Percentiles rank a stretch among this genome's conserved stretches.
These are phyloP conservation scores for Pseudocercospora cruenta DNA, from an alignment of 2,329 filamentous ascomycete genomes.

Conservation along the genomic window DNA sequence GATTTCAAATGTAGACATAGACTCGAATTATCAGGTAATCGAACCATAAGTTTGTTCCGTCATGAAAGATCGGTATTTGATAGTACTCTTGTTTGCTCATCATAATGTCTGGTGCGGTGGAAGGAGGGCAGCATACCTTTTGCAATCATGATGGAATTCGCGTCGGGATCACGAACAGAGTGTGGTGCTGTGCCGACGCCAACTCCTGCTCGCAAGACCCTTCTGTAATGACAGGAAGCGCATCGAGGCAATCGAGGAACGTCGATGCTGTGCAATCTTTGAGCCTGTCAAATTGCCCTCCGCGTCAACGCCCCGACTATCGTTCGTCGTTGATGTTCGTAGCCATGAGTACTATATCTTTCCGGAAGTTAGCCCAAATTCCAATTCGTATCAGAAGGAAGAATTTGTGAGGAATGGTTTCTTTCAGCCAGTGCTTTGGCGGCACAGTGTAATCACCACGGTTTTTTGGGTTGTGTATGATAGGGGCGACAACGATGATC, in stretches of 20 bases:
- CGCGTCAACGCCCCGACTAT: neutral
- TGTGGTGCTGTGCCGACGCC: neutral
- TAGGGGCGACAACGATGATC: slow-evolving; percentile 66
- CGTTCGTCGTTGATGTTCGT: neutral
- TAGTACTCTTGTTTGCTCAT: slow-evolving; percentile 54
- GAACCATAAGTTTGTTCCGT: slow-evolving; percentile 50
- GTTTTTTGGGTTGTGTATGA: slow-evolving; percentile 49
- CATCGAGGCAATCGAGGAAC: neutral
- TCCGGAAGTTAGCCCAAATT: slow-evolving; percentile 19
- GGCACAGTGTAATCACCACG: slow-evolving; percentile 64
- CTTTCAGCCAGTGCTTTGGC: slow-evolving; percentile 64
- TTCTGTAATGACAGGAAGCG: neutral
- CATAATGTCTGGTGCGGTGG: slow-evolving; percentile 33
- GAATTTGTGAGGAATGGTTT: slow-evolving; percentile 17
- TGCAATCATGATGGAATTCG: neutral
- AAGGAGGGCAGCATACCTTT: slow-evolving; percentile 14
- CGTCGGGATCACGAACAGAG: neutral
- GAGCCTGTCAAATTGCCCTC: neutral
- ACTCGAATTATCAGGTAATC: slow-evolving; percentile 48
- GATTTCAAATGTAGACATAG: neutral
- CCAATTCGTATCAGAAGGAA: neutral
- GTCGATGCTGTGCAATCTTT: neutral
- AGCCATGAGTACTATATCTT: neutral
- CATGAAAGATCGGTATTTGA: slow-evolving; percentile 54
- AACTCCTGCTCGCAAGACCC: neutral